Percentiles rank a stretch among this genome's conserved stretches.
These are phyloP conservation scores for Bromus sterilis DNA, from an alignment of 176 grass and related monocot species.

Conservation along the genomic window DNA sequence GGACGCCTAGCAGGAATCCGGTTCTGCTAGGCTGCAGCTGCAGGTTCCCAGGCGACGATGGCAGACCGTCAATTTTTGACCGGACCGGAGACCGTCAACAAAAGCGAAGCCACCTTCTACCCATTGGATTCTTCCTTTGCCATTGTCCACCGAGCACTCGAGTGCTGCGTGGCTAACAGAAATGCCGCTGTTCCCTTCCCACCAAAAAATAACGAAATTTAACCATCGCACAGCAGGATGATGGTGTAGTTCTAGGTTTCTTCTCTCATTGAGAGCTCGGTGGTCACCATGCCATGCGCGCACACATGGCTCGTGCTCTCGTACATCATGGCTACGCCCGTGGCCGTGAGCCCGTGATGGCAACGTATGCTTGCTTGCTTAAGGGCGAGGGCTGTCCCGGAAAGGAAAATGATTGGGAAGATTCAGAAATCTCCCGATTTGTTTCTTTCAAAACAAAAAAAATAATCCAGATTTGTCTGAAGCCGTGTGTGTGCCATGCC, in stretches of 20 bases:
- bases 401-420: not conserved
- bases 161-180: not conserved
- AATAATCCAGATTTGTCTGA: not conserved
- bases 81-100: not conserved
- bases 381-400: not conserved
- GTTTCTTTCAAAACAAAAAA: too few relatives aligned
- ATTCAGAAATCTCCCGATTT: not conserved
- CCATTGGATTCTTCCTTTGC: slow-evolving; percentile 19
- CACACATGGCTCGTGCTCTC: not conserved
- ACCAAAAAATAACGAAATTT: not conserved
- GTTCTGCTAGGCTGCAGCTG: not conserved
- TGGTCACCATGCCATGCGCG: not conserved
- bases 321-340: not conserved
- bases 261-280: not conserved
- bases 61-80: slow-evolving; percentile 12
- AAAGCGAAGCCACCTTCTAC: not conserved
- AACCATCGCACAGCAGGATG: not conserved
- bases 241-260: not conserved
- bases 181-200: not conserved
- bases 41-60: slow-evolving; percentile 7
- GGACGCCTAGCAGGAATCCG: slow-evolving; percentile 1
- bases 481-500: not conserved
- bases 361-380: too few relatives aligned
- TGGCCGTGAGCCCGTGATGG: not conserved
- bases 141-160: not conserved